Base-by-base conservation (phyloP, 768 basidiomycete genomes). In the Trametes maxima region DNA sequence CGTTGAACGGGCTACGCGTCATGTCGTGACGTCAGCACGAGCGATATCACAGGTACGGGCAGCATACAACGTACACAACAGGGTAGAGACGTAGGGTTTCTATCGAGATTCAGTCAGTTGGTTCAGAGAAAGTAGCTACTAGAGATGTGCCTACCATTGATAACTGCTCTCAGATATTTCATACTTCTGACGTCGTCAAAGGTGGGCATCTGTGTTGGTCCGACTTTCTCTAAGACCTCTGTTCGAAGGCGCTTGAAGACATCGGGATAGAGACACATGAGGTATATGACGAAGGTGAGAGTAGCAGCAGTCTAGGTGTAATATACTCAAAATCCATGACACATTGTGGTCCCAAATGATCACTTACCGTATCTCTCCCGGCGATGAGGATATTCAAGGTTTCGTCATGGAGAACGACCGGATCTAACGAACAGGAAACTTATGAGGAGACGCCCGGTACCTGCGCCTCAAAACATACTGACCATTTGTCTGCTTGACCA, bases 401-500 rank as follows among this genome's bases (percentile, higher is more conserved):
- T 60, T 75, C 74, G 52, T 76, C 75, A 22, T 69, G 70, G 3
- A 76, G 59, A 11, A 75, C 59, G 14, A 61, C 62, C 14, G 61
- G 67, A 58, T 76, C 75, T 76, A 47, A 0, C 4, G 28, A 3
- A 33, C 14, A 19, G 4, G 39, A 33, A 16, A 1, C 2, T 19
- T 58, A 45, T 33, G 42, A 14, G 17, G 44, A 45, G 36, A 37
- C 10, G 21, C 42, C 14, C 6, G 10, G 17, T 21, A n/a, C n/a
- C n/a, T n/a, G 3, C 21, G 21, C n/a, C 13, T 5, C 3, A 43
- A 19, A 6, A 39, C 3, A 35, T 19, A 8, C 69, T 10, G 5
- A 80, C 80, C 80, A 28, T 69, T 68, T 0, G 80, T 81, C 36
- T 67, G 67, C 21, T 72, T 71, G 6, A 78, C 69, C 24, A 82